phyloP scores from a whole-genome alignment of 2,329 filamentous ascomycete genomes.

The Byssothecium circinans region DNA sequence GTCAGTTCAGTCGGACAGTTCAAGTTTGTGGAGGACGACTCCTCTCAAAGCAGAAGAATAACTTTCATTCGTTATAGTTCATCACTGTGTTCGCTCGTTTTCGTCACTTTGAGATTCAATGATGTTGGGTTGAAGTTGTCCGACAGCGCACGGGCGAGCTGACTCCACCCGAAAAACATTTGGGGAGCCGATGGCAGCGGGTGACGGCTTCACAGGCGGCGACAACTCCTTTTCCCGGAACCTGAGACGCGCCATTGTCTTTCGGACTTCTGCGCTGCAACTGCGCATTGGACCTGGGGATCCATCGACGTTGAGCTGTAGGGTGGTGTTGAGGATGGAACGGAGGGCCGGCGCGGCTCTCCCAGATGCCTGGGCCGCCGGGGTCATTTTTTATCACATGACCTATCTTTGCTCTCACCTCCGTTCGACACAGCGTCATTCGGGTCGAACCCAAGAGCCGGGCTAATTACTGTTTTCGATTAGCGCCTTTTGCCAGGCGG shows the following conservation, averaged over 20 bases:
- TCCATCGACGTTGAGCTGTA: constrained; percentile 13
- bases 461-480: too few relatives aligned
- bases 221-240: constrained; percentile 22
- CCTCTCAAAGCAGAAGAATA: too few relatives aligned
- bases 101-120: neutral
- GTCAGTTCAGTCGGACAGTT: neutral
- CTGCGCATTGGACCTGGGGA: constrained; percentile 23
- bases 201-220: constrained; percentile 9
- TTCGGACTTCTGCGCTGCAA: constrained; percentile 20
- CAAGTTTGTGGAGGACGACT: too few relatives aligned
- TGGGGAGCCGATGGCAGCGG: constrained; percentile 18
- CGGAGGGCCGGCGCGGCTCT: neutral
- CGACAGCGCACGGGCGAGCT: constrained; percentile 16
- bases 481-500: neutral
- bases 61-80: too few relatives aligned
- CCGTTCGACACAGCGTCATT: too few relatives aligned
- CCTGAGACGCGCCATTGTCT: constrained; percentile 18
- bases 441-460: too few relatives aligned
- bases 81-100: neutral
- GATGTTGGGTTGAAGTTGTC: constrained; percentile 24
- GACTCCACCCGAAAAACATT: constrained; percentile 11
- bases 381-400: constrained; percentile 9
- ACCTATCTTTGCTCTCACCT: neutral
- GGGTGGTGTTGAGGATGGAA: neutral
- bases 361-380: too few relatives aligned